Evolutionary conservation across 2,329 filamentous ascomycete genomes (phyloP).

Genomic region (Helotiales sp.): DNA sequence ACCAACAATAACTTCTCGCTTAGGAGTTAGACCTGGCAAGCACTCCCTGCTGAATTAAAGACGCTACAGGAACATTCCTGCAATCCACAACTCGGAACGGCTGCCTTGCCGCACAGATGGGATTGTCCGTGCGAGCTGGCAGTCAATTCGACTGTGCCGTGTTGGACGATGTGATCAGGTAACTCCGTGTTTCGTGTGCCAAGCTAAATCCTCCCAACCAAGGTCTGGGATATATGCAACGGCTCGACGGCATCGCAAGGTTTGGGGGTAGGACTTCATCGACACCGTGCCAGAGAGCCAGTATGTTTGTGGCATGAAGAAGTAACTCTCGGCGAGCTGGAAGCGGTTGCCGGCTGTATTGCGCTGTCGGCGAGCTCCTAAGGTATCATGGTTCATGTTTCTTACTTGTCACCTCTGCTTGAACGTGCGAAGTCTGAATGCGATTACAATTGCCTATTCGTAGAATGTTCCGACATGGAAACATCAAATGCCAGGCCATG

Average conservation of each 20-base stretch:
- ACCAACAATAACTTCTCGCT: background rate
- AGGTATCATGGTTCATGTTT: background rate
- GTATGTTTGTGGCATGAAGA: background rate
- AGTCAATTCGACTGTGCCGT: background rate
- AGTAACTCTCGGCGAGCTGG: background rate
- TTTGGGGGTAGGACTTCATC: background rate
- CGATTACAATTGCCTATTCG: background rate
- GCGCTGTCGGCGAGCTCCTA: background rate
- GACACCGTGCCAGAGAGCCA: background rate
- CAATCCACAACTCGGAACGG: background rate
- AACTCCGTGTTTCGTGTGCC: background rate
- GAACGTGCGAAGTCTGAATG: background rate
- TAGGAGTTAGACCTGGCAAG: background rate
- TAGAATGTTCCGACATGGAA: background rate
- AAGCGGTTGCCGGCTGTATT: background rate
- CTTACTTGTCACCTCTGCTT: background rate
- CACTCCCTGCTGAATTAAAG: background rate
- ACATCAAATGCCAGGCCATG: background rate
- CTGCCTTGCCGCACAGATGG: background rate
- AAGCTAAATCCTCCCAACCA: background rate
- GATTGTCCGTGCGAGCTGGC: background rate
- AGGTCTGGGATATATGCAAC: background rate
- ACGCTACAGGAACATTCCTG: background rate
- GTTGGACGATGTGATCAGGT: background rate
- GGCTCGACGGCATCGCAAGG: background rate